A percentile compares a stretch with the other conserved stretches of the same genome.
Evolutionary conservation across 2,329 filamentous ascomycete genomes (phyloP).

Genomic region (Botryosphaeria agaves): DNA sequence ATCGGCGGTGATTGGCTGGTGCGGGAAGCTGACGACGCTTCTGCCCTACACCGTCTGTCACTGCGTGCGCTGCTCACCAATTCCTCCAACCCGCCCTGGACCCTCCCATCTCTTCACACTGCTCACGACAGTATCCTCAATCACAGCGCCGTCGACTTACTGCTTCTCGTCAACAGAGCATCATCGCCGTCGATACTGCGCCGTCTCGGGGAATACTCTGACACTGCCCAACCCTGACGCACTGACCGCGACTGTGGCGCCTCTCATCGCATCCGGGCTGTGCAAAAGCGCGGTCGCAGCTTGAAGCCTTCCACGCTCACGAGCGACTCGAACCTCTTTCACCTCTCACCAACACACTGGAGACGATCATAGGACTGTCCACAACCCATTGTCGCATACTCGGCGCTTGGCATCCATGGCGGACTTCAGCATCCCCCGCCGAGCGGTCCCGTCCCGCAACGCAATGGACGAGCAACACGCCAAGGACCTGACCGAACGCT

Average conservation of each 20-base stretch:
- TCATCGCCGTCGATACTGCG: neutral
- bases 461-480: slow-evolving; percentile 47
- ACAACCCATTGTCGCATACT: neutral
- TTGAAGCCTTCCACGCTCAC: neutral
- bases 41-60: neutral
- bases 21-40: neutral
- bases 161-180: neutral
- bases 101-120: neutral
- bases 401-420: slow-evolving; percentile 12
- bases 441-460: slow-evolving; percentile 8
- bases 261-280: neutral
- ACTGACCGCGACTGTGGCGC: neutral
- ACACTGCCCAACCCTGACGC: neutral
- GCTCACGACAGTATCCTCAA: neutral
- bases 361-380: neutral
- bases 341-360: neutral
- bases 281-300: slow-evolving; percentile 1
- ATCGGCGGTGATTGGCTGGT: no score
- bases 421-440: slow-evolving; percentile 13
- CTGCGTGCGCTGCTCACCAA: neutral
- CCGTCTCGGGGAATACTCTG: neutral
- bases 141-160: neutral
- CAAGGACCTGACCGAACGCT: slow-evolving; percentile 61
- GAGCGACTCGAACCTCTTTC: neutral
- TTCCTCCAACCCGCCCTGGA: neutral